Conservation (phyloP, 2,329 filamentous ascomycete genomes). For the Aureobasidium sp. region DNA sequence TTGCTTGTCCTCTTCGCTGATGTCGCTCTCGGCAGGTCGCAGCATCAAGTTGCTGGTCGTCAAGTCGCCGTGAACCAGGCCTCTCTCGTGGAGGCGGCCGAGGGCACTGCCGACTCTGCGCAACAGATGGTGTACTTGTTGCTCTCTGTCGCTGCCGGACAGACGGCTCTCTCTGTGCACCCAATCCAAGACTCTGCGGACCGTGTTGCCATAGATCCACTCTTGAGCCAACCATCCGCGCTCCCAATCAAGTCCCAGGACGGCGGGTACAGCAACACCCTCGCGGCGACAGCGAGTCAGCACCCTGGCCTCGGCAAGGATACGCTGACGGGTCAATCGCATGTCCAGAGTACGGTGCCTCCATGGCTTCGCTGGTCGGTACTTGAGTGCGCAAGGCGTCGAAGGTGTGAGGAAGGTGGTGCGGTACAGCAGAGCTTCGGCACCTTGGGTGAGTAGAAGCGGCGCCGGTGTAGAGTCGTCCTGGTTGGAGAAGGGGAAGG, state of each 20-base stretch:
- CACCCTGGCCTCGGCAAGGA: constrained; percentile 81
- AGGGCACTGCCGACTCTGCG: constrained; percentile 26
- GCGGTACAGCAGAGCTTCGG: constrained; percentile 88
- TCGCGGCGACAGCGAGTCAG: constrained; percentile 69
- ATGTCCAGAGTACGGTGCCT: constrained; percentile 82
- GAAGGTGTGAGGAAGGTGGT: constrained; percentile 65
- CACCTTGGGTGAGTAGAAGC: constrained; percentile 83
- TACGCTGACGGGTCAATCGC: constrained; percentile 75
- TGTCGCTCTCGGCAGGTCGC: constrained; percentile 29
- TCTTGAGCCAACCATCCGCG: constrained; percentile 69
- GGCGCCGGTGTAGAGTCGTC: constrained; percentile 33
- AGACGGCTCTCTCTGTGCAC: constrained; percentile 34
- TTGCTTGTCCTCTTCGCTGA: not conserved
- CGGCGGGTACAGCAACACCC: constrained; percentile 70
- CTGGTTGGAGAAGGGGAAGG: constrained; percentile 55
- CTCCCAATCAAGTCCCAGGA: constrained; percentile 61
- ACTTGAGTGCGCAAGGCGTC: constrained; percentile 72
- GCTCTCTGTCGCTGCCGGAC: constrained; percentile 20
- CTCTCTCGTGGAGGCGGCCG: constrained; percentile 61
- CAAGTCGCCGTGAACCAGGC: constrained; percentile 87
- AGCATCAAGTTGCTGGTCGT: constrained; percentile 98
- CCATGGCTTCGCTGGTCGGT: constrained; percentile 85
- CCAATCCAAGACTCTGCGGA: constrained; percentile 59
- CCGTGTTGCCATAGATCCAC: constrained; percentile 67
- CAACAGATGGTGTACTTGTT: constrained; percentile 23